Evolutionary conservation across 1,284 basidiomycete species (phyloP).

Genomic region (Gomphus bonarii): DNA sequence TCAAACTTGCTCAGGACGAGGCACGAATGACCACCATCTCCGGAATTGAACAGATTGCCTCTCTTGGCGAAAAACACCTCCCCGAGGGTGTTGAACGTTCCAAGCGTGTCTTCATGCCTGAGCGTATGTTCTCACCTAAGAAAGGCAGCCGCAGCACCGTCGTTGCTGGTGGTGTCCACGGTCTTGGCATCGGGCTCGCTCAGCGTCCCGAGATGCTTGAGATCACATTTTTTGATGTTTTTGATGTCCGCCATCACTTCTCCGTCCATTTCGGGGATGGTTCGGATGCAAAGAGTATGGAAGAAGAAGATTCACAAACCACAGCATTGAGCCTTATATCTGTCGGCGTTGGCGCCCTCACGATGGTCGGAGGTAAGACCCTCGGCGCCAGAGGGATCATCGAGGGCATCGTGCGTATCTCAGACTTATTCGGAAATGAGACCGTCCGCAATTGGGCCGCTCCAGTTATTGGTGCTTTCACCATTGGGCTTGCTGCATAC

Average conservation of each 20-base stretch:
- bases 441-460: conserved; percentile 80
- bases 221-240: conserved; percentile 72
- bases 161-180: conserved; percentile 62
- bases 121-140: conserved; percentile 84
- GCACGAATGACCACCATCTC: conserved; percentile 61
- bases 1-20: conserved; percentile 77
- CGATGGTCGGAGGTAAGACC: conserved; percentile 76
- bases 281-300: conserved; percentile 22
- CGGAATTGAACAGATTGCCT: conserved; percentile 62
- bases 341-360: conserved; percentile 77
- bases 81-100: conserved; percentile 76
- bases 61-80: conserved; percentile 71
- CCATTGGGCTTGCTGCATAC: conserved; percentile 73
- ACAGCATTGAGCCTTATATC: conserved; percentile 67
- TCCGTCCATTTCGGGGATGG: conserved; percentile 45
- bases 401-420: conserved; percentile 64
- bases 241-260: conserved; percentile 81
- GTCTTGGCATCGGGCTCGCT: conserved; percentile 67
- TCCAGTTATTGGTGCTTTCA: conserved; percentile 71
- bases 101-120: conserved; percentile 83
- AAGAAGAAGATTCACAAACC: conserved; percentile 41
- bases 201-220: conserved; percentile 62
- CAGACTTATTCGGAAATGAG: conserved; percentile 78
- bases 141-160: conserved; percentile 41
- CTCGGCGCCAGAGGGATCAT: conserved; percentile 72